Conservation (phyloP, 2,329 filamentous ascomycete genomes). For the Ampelomyces quisqualis region DNA sequence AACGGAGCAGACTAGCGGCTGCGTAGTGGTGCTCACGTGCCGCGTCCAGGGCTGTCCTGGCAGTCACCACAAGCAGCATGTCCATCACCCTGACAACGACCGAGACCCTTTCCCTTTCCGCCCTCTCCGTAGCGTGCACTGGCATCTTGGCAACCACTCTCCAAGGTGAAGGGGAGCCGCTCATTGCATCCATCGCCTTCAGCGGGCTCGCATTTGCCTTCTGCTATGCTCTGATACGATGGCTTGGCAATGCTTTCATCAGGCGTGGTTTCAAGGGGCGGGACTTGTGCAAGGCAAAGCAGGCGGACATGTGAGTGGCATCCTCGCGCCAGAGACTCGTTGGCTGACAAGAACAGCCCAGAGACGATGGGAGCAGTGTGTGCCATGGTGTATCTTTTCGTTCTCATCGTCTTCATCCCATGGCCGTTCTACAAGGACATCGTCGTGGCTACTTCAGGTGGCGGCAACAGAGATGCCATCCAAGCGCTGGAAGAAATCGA, state of each 20-base stretch:
- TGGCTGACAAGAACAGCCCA: conserved; percentile 56
- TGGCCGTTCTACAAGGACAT: conserved; percentile 99
- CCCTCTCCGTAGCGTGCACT: conserved; percentile 67
- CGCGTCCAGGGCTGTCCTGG: conserved; percentile 2
- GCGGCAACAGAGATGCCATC: conserved; percentile 86
- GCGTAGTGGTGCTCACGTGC: conserved; percentile 1
- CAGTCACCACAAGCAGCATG: conserved; percentile 21
- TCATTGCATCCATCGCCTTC: conserved; percentile 84
- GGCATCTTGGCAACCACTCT: conserved; percentile 79
- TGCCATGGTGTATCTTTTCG: conserved; percentile 86
- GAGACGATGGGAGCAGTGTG: conserved; percentile 96
- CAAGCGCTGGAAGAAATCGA: conserved; percentile 72
- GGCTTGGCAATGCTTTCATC: conserved; percentile 89
- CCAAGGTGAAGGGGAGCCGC: conserved; percentile 78
- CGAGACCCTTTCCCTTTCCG: conserved; percentile 60
- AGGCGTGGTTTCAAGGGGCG: conserved; percentile 83
- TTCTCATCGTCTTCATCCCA: conserved; percentile 88
- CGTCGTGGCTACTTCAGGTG: conserved; percentile 88
- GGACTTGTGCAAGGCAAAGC: conserved; percentile 78
- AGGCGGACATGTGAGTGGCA: conserved; percentile 67
- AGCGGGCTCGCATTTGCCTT: conserved; percentile 80
- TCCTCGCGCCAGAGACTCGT: not conserved
- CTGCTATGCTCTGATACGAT: conserved; percentile 83
- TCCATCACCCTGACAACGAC: conserved; percentile 50
- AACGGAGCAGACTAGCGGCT: not conserved